These are phyloP conservation scores for Hyphodiscus hymeniophilus DNA, from an alignment of 495 filamentous ascomycete species.

Conservation along the genomic window DNA sequence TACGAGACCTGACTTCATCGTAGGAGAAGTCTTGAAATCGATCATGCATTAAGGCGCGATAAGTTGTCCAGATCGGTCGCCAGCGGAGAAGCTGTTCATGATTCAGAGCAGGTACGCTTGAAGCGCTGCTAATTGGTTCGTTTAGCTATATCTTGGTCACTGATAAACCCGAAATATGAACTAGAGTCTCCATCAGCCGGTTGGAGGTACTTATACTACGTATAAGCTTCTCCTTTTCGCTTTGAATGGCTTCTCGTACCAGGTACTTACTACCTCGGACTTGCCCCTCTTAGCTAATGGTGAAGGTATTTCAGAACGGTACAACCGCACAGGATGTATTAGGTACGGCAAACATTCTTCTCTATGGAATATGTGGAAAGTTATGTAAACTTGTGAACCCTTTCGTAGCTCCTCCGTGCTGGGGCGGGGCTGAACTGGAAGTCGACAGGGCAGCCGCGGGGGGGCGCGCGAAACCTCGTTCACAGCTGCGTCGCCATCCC, in stretches of 20 bases:
- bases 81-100: conserved; percentile 34
- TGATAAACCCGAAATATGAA: too few relatives aligned
- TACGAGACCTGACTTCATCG: conserved; percentile 30
- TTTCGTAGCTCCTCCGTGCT: too few relatives aligned
- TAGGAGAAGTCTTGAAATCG: conserved; percentile 38
- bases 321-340: conserved; percentile 31
- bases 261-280: conserved; percentile 32
- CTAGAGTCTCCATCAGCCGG: too few relatives aligned
- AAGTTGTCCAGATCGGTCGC: conserved; percentile 18
- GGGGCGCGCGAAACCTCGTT: too few relatives aligned
- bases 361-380: too few relatives aligned
- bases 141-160: conserved; percentile 27
- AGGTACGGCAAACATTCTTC: conserved; percentile 32
- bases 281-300: conserved; percentile 32
- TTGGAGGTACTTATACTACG: background rate
- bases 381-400: too few relatives aligned
- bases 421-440: too few relatives aligned
- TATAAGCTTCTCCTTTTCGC: conserved; percentile 32
- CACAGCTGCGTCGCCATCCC: too few relatives aligned
- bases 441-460: too few relatives aligned
- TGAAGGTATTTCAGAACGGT: conserved; percentile 12
- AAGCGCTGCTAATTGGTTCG: conserved; percentile 33
- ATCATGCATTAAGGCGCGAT: conserved; percentile 35
- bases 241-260: conserved; percentile 26
- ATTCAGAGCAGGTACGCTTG: conserved; percentile 41